Conservation (phyloP, 352 stramenopile genomes). For the Globisporangium cystogenes region DNA sequence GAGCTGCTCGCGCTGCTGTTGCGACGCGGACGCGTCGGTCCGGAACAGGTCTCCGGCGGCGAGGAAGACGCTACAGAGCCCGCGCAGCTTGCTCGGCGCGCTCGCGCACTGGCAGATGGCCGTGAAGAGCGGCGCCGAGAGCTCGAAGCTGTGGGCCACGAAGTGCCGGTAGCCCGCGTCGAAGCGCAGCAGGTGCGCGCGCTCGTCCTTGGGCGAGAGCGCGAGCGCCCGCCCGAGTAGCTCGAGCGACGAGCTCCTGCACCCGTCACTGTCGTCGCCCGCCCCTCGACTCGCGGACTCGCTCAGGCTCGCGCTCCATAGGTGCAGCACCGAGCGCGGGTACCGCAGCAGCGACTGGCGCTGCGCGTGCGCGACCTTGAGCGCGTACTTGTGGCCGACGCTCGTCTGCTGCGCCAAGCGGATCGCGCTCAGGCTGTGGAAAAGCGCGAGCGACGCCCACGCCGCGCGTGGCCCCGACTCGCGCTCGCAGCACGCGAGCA, state of each 20-base stretch:
- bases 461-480: constrained; percentile 13
- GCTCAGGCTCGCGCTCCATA: constrained; percentile 23
- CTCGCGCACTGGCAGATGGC: constrained; percentile 28
- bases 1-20: constrained; percentile 15
- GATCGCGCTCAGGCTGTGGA: constrained; percentile 21
- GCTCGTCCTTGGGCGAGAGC: constrained; percentile 12
- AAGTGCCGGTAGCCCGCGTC: constrained; percentile 28
- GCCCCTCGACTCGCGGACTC: background rate
- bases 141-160: constrained; percentile 19
- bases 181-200: constrained; percentile 30
- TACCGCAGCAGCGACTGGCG: constrained; percentile 14
- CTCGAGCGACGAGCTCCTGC: background rate
- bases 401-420: constrained; percentile 18
- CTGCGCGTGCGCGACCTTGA: constrained; percentile 7
- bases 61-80: constrained; percentile 35
- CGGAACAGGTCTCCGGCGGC: constrained; percentile 23
- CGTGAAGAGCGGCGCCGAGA: constrained; percentile 24
- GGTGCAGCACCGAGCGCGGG: constrained; percentile 27
- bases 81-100: constrained; percentile 29
- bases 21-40: background rate
- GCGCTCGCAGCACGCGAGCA: constrained; percentile 16
- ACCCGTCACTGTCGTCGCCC: background rate
- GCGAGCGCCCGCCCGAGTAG: constrained; percentile 5
- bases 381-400: constrained; percentile 1
- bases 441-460: constrained; percentile 27